Conservation (phyloP, 2,329 filamentous ascomycete genomes). For the Pseudocercospora pini-densiflorae region DNA sequence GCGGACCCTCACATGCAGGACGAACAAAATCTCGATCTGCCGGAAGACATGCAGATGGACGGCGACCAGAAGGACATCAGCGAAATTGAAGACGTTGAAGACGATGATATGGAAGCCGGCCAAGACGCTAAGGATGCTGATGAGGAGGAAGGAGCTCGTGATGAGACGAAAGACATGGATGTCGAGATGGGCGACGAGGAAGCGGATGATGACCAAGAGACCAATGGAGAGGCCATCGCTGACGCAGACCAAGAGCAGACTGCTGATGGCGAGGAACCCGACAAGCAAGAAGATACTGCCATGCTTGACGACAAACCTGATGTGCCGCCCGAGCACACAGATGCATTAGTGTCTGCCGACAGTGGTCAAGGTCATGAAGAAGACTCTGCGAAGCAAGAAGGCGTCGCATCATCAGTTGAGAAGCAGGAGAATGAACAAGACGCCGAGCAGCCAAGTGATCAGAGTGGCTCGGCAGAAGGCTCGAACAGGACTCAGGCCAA, state of each 20-base stretch:
- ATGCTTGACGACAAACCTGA: conserved; percentile 39
- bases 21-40: conserved; percentile 79
- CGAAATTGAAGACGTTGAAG: conserved; percentile 49
- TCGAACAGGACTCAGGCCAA: conserved; percentile 25
- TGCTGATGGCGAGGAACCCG: conserved; percentile 33
- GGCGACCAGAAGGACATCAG: conserved; percentile 61
- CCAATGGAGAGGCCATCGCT: conserved; percentile 34
- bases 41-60: conserved; percentile 86
- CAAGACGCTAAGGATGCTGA: conserved; percentile 24
- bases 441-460: conserved; percentile 28
- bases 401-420: conserved; percentile 48
- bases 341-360: conserved; percentile 53
- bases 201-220: conserved; percentile 28
- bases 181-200: conserved; percentile 31
- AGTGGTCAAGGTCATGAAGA: conserved; percentile 46
- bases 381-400: conserved; percentile 40
- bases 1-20: conserved; percentile 79
- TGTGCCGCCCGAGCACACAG: conserved; percentile 49
- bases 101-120: conserved; percentile 31
- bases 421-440: conserved; percentile 30
- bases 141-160: conserved; percentile 22
- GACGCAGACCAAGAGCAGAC: conserved; percentile 43
- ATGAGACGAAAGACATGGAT: conserved; percentile 23
- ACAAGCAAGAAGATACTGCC: conserved; percentile 44
- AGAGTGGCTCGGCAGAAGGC: conserved; percentile 32